Base-by-base conservation (phyloP, 2,329 filamentous ascomycete species). In the Beauveria pseudobassiana region DNA sequence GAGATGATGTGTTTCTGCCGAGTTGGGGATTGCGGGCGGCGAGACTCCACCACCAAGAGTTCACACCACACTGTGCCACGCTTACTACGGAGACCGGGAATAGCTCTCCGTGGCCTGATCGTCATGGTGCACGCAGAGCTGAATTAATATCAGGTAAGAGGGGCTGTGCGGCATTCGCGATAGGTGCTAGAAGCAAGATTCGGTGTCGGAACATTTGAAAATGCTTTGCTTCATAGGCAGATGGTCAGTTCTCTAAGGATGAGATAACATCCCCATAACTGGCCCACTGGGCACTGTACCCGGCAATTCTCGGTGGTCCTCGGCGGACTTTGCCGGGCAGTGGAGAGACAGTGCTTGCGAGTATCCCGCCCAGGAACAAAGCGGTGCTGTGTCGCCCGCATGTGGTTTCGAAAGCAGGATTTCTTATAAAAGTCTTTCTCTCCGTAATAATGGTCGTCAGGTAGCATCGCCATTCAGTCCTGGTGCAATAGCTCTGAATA, bases 21-120 rank as follows among this genome's bases (percentile, higher is more conserved):
- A 60, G 58, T 60, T 60, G 58, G 58, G 50, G 40, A 46, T 38
- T 54, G 58, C 50, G 50, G 58, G 53, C 40, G 50, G 42, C 16
- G 9, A n/a, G 42, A 53, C 50, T 53, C 58, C 58, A 60, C 58
- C 42, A n/a, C 24, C 58, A 60, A 3, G 14, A 18, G 10, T 42
- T 51, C 12, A 34, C 12, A 53, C 24, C 5, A 24, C 40, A 59
- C 49, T 45, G 49, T 38, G 49, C 49, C 38, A 45, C 14, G 57
- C 40, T 60, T 46, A 60, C 57, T 53, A 52, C 40, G 20, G 30
- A n/a, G 28, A 24, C 20, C 18, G 28, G 30, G 16, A 22, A 50
- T 2, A 34, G 26, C 8, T 5, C 26, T 14, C 10, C 24, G 14
- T 24, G 16, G 16, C 26, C 49, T 42, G 12, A 42, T 42, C 7